Percentiles rank a stretch among this genome's conserved stretches.
Evolutionary conservation across 495 filamentous ascomycete genomes (phyloP).

Genomic region (Cladorrhinum samala): DNA sequence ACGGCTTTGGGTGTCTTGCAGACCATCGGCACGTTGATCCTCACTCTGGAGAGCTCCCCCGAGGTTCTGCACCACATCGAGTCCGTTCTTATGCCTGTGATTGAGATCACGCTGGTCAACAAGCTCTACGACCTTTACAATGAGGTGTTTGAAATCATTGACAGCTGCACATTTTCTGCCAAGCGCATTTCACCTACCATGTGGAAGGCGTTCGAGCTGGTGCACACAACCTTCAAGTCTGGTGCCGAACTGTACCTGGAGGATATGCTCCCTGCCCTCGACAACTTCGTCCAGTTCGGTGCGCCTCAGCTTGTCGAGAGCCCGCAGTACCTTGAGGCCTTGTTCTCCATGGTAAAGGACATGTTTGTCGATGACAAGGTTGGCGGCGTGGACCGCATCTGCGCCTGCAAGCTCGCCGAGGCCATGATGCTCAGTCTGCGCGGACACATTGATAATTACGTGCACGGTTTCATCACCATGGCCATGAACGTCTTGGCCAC

Average conservation of each 20-base stretch:
- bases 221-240: constrained; percentile 94
- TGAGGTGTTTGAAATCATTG: constrained; percentile 97
- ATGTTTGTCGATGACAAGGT: constrained; percentile 75
- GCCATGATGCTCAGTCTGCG: constrained; percentile 93
- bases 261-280: constrained; percentile 95
- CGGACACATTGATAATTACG: constrained; percentile 79
- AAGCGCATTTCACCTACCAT: constrained; percentile 92
- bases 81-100: constrained; percentile 93
- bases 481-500: constrained; percentile 75
- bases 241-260: constrained; percentile 97
- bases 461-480: constrained; percentile 80
- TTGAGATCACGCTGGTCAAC: constrained; percentile 91
- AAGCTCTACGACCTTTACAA: constrained; percentile 97
- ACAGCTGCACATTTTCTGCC: constrained; percentile 97
- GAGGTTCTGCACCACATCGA: constrained; percentile 92
- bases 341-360: constrained; percentile 74
- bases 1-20: constrained; percentile 94
- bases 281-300: constrained; percentile 95
- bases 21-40: constrained; percentile 94
- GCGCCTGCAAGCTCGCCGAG: constrained; percentile 98
- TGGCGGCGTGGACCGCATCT: constrained; percentile 90
- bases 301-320: constrained; percentile 70
- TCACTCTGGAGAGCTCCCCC: constrained; percentile 93
- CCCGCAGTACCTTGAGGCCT: constrained; percentile 76
- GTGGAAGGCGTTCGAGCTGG: constrained; percentile 96